Percentiles rank a stretch among this genome's conserved stretches.
phyloP scores from a whole-genome alignment of 306 rosid species.

The Quercus bicolor region DNA sequence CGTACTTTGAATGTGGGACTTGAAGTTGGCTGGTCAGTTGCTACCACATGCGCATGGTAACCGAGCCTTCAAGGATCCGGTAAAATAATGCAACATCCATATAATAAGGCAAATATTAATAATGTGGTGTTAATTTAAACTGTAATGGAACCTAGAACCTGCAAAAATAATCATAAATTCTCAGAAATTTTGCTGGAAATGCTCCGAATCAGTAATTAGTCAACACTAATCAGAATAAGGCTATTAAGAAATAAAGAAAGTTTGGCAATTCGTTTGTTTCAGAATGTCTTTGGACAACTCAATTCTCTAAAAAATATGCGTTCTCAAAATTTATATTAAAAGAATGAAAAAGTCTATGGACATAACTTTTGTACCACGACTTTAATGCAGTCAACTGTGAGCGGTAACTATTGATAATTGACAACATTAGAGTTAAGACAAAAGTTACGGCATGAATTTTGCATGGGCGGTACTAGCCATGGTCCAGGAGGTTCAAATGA shows the following conservation, averaged over 20 bases:
- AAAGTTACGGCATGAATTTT: no score
- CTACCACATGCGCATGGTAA: not conserved
- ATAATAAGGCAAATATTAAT: not conserved
- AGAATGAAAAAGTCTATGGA: no score
- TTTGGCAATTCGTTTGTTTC: not conserved
- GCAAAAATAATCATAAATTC: not conserved
- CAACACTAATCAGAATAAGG: not conserved
- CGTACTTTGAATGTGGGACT: slow-evolving; percentile 3
- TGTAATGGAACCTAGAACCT: not conserved
- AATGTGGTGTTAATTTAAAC: not conserved
- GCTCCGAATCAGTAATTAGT: not conserved
- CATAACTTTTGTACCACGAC: no score
- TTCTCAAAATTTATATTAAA: no score
- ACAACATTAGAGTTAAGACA: no score
- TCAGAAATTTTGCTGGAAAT: not conserved
- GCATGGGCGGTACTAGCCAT: no score
- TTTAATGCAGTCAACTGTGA: no score
- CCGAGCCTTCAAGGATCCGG: not conserved
- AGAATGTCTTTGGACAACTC: not conserved
- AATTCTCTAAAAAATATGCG: not conserved
- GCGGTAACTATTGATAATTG: no score
- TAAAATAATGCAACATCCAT: not conserved
- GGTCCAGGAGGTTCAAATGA: no score
- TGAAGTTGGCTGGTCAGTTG: slow-evolving; percentile 1
- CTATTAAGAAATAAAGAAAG: not conserved